Conservation (phyloP, 2,329 filamentous ascomycete genomes). For the Lithohypha guttulata region DNA sequence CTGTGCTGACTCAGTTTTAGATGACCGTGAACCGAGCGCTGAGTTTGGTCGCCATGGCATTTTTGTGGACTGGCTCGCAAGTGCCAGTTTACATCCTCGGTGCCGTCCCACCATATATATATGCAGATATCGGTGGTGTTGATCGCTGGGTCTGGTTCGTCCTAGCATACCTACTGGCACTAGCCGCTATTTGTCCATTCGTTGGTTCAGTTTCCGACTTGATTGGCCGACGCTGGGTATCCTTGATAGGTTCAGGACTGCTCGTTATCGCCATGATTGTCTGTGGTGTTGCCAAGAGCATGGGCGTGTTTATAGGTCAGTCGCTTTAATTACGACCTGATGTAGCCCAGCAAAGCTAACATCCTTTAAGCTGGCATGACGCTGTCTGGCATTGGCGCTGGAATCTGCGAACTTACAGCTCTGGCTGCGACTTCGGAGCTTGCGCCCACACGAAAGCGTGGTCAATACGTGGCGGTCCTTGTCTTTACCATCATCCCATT, state of each 20-base stretch:
- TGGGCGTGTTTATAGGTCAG: conserved; percentile 42
- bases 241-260: conserved; percentile 42
- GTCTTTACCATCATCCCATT: conserved; percentile 54
- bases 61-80: conserved; percentile 52
- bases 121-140: conserved; percentile 48
- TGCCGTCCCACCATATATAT: conserved; percentile 44
- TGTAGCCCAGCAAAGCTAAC: not conserved
- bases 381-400: conserved; percentile 53
- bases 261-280: conserved; percentile 51
- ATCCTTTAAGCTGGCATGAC: conserved; percentile 36
- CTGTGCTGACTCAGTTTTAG: conserved; percentile 4
- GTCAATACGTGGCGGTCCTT: conserved; percentile 50
- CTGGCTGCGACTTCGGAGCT: conserved; percentile 58
- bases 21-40: conserved; percentile 27
- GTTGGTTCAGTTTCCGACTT: conserved; percentile 57
- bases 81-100: conserved; percentile 47
- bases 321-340: not conserved
- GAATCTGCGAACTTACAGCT: conserved; percentile 57
- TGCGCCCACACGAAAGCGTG: conserved; percentile 55
- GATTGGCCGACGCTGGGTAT: conserved; percentile 51
- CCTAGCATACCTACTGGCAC: conserved; percentile 43
- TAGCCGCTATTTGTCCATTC: conserved; percentile 50
- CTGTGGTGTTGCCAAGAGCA: conserved; percentile 44
- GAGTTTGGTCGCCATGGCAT: conserved; percentile 47
- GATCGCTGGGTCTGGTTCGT: conserved; percentile 53